phyloP scores from a whole-genome alignment of 2,329 filamentous ascomycete species.

The Fusarium ambrosium region DNA sequence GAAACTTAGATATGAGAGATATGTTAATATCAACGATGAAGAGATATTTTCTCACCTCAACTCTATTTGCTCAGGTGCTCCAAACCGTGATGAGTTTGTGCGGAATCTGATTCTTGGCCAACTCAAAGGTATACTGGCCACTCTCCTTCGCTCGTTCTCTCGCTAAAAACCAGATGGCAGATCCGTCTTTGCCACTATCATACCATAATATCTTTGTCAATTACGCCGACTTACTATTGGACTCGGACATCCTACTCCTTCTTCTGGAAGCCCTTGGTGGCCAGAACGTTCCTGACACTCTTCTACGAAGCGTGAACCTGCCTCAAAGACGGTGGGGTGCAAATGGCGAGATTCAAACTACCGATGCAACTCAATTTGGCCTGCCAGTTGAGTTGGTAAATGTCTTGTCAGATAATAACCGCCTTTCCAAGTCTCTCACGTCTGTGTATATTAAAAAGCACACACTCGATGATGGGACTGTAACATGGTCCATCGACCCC shows the following conservation, averaged over 20 bases:
- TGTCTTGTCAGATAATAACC: constrained; percentile 21
- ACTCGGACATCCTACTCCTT: constrained; percentile 36
- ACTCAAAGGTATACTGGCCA: neutral
- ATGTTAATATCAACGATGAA: constrained; percentile 46
- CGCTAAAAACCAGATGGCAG: neutral
- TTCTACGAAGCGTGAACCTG: constrained; percentile 26
- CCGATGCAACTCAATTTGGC: constrained; percentile 33
- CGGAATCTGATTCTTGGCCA: constrained; percentile 27
- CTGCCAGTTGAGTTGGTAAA: constrained; percentile 28
- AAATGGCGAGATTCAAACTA: constrained; percentile 35
- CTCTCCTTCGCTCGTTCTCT: neutral
- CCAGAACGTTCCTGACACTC: constrained; percentile 25
- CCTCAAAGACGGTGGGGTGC: constrained; percentile 40
- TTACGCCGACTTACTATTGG: constrained; percentile 37
- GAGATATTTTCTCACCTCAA: constrained; percentile 39
- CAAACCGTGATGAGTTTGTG: constrained; percentile 31
- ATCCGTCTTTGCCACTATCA: constrained; percentile 1
- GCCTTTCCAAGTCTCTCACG: constrained; percentile 21
- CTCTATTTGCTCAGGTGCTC: constrained; percentile 18
- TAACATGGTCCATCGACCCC: neutral
- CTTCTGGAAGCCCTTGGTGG: constrained; percentile 37
- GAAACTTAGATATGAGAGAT: constrained; percentile 43
- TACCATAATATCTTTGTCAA: constrained; percentile 39
- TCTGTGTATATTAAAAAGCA: constrained; percentile 1
- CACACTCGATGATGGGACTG: neutral